Evolutionary conservation across 441 rosid genomes (phyloP).

Genomic region (Populus hybrid): DNA sequence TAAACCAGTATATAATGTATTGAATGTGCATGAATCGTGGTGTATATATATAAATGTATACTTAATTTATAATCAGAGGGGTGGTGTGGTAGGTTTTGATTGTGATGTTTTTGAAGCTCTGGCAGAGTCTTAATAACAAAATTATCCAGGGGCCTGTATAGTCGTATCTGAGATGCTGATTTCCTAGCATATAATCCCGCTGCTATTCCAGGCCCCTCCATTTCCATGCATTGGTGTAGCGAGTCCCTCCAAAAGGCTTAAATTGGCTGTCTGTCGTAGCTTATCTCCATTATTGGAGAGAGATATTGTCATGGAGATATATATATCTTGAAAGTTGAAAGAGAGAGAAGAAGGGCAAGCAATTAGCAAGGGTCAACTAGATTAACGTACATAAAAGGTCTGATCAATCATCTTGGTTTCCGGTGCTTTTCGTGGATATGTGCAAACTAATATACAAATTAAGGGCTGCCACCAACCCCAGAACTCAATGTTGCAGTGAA

Average conservation of each 20-base stretch:
- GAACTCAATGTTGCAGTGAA: no score
- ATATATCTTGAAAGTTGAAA: neutral
- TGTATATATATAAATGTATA: neutral
- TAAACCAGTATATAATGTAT: neutral
- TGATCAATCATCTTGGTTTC: conserved; percentile 7
- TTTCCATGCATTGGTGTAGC: conserved; percentile 24
- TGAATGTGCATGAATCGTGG: neutral
- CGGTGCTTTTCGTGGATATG: neutral
- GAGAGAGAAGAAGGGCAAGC: neutral
- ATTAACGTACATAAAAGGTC: neutral
- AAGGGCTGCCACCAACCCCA: no score
- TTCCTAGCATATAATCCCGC: conserved; percentile 26
- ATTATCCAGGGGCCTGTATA: conserved; percentile 17
- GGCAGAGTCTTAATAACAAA: conserved; percentile 24
- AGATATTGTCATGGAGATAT: neutral
- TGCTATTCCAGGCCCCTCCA: conserved; percentile 22
- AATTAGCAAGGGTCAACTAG: conserved; percentile 13
- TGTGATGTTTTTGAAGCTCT: conserved; percentile 18
- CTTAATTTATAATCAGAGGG: conserved; percentile 1
- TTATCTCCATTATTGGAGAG: conserved; percentile 41
- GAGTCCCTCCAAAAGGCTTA: conserved; percentile 43
- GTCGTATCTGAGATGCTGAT: conserved; percentile 21
- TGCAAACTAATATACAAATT: no score
- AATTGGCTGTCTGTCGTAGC: conserved; percentile 30
- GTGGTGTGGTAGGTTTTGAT: conserved; percentile 21